Percentiles rank a stretch among this genome's conserved stretches.
These are phyloP conservation scores for Amborella trichopoda DNA, from an alignment of 164 flowering plant genomes.

Conservation along the genomic window DNA sequence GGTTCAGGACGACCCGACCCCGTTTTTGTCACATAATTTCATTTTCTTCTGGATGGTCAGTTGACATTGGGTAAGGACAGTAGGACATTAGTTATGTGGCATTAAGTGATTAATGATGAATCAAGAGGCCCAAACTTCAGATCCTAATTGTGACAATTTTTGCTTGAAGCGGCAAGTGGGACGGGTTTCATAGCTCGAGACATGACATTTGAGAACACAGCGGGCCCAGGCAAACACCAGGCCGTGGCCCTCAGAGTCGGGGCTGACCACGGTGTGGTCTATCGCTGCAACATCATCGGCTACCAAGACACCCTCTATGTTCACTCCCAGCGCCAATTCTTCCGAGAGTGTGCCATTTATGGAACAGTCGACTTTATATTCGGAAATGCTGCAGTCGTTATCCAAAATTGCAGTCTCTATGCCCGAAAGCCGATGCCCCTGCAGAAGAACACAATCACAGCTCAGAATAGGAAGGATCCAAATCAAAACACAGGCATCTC, in stretches of 20 bases:
- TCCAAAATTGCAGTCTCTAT: conserved; percentile 56
- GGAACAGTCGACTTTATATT: conserved; percentile 86
- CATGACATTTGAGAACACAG: conserved; percentile 63
- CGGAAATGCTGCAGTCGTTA: conserved; percentile 77
- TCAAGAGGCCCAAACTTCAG: neutral
- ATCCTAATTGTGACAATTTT: neutral
- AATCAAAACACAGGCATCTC: conserved; percentile 91
- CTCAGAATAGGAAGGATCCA: conserved; percentile 89
- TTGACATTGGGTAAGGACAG: neutral
- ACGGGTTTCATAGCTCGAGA: conserved; percentile 67
- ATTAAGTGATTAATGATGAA: neutral
- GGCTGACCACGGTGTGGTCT: conserved; percentile 71
- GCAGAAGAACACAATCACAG: conserved; percentile 73
- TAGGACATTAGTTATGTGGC: neutral
- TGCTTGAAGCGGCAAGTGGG: conserved; percentile 56
- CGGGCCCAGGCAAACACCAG: conserved; percentile 75
- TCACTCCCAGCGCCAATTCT: conserved; percentile 75
- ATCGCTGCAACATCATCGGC: conserved; percentile 55
- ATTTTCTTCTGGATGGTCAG: neutral
- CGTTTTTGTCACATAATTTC: neutral
- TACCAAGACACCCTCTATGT: conserved; percentile 83
- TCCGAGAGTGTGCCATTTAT: conserved; percentile 57
- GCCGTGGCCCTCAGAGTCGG: conserved; percentile 82
- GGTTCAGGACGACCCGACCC: neutral
- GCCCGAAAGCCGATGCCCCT: conserved; percentile 56